Evolutionary conservation across 306 rosid genomes (phyloP).

Genomic region (Citrullus mucosospermus): DNA sequence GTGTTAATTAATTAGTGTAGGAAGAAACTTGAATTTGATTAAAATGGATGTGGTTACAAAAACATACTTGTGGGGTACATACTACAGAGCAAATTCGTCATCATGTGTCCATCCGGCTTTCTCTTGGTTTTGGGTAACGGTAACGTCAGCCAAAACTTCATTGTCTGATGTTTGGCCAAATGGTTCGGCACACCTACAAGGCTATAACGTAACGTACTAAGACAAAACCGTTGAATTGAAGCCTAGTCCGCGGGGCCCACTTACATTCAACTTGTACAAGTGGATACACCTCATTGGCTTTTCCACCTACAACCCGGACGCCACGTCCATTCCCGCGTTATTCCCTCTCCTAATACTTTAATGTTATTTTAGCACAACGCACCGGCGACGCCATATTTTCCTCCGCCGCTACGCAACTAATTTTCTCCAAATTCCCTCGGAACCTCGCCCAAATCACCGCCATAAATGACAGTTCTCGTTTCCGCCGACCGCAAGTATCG

Average conservation of each 20-base stretch:
- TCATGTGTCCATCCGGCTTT: slow-evolving; percentile 3
- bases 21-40: no score
- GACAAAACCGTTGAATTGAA: not conserved
- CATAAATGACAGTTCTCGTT: slow-evolving; percentile 13
- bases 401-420: not conserved
- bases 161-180: not conserved
- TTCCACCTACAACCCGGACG: not conserved
- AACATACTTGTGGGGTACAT: no score
- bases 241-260: not conserved
- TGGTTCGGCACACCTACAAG: not conserved
- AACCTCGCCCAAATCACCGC: not conserved
- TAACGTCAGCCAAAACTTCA: not conserved
- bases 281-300: slow-evolving; percentile 5
- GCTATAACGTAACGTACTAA: not conserved
- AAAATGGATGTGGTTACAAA: no score
- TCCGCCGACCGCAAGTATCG: slow-evolving; percentile 31
- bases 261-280: not conserved
- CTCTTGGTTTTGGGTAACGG: not conserved
- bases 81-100: not conserved
- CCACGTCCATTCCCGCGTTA: slow-evolving; percentile 13
- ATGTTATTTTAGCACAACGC: not conserved
- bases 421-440: not conserved
- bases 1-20: no score
- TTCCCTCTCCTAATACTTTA: not conserved
- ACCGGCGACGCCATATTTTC: not conserved